These are phyloP conservation scores for Mrakia blollopis DNA, from an alignment of 768 basidiomycete species.

Conservation along the genomic window DNA sequence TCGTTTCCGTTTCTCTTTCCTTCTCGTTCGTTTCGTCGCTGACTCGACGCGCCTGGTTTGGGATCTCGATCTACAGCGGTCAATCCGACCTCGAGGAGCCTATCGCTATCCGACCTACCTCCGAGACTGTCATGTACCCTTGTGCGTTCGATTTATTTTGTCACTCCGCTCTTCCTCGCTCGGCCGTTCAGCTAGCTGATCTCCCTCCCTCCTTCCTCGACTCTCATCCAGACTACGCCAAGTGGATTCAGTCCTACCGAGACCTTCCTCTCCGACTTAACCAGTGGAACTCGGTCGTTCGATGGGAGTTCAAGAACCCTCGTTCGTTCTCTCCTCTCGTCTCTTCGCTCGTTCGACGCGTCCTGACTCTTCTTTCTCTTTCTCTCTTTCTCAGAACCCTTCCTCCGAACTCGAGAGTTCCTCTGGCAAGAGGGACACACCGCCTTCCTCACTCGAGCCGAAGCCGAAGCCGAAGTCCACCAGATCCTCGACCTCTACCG, in stretches of 20 bases:
- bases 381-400: conserved; percentile 62
- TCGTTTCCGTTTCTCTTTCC: conserved; percentile 33
- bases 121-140: conserved; percentile 99
- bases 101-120: conserved; percentile 95
- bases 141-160: conserved; percentile 49
- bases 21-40: not conserved
- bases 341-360: not conserved
- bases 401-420: conserved; percentile 98
- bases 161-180: not conserved
- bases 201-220: not conserved
- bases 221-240: conserved; percentile 76
- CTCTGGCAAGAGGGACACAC: conserved; percentile 99
- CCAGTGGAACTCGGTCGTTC: conserved; percentile 98
- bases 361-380: not conserved
- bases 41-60: not conserved
- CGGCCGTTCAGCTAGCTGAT: not conserved
- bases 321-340: conserved; percentile 53
- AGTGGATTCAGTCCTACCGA: conserved; percentile 96
- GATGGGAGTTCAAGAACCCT: conserved; percentile 99
- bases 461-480: conserved; percentile 85
- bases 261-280: conserved; percentile 96
- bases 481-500: conserved; percentile 95
- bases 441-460: conserved; percentile 77
- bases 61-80: conserved; percentile 53
- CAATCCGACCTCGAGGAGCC: conserved; percentile 91